Conservation (phyloP, 208 protist genomes). For the Leishmania turanica region DNA sequence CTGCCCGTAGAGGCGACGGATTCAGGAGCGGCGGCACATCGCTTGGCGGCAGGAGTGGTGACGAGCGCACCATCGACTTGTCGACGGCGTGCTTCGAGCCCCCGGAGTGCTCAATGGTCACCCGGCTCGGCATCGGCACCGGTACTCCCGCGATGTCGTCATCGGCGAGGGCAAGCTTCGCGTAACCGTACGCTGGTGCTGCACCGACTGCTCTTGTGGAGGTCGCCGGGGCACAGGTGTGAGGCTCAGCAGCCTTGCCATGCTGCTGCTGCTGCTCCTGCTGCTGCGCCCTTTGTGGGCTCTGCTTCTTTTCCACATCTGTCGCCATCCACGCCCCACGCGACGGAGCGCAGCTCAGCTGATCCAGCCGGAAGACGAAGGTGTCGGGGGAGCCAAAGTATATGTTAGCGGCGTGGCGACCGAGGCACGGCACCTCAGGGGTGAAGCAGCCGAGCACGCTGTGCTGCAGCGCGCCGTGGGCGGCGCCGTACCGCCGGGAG, state of each 20-base stretch:
- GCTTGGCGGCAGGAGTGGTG: too few species aligned
- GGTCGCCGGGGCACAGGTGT: too few species aligned
- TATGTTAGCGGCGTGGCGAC: constrained; percentile 34
- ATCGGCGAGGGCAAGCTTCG: background rate
- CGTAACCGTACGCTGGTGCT: background rate
- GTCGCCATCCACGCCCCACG: constrained; percentile 25
- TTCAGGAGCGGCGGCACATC: background rate
- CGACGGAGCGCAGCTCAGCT: background rate
- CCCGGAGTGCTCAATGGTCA: constrained; percentile 8
- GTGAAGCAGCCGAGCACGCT: constrained; percentile 68
- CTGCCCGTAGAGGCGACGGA: background rate
- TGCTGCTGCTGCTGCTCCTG: background rate
- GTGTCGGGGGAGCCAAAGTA: constrained; percentile 61
- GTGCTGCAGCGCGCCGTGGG: background rate
- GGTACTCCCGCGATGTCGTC: background rate
- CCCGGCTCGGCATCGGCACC: constrained; percentile 16
- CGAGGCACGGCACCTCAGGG: constrained; percentile 48
- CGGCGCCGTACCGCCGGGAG: background rate
- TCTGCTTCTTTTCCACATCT: background rate
- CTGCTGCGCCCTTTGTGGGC: background rate
- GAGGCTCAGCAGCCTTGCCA: background rate
- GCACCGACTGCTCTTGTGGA: background rate
- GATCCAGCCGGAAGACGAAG: constrained; percentile 50
- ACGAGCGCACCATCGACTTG: background rate
- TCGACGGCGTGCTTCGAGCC: background rate